Percentiles rank a stretch among this genome's conserved stretches.
Conservation (phyloP, 1,284 basidiomycete species). For the Bjerkandera adusta region DNA sequence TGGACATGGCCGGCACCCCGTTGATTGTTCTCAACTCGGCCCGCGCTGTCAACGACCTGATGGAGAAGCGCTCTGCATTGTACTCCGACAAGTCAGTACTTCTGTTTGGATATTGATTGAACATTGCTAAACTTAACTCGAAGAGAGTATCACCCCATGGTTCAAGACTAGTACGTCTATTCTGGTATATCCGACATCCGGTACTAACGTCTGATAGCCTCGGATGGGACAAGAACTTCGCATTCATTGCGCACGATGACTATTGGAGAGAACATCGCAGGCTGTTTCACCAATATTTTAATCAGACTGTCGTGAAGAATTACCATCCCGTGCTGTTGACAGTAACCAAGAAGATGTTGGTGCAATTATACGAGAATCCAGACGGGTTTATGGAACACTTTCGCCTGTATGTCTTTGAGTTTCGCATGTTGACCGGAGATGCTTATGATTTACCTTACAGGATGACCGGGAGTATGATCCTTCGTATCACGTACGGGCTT, state of each 20-base stretch:
- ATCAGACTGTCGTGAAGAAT: constrained; percentile 32
- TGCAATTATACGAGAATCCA: neutral
- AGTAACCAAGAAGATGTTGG: neutral
- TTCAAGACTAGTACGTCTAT: too few relatives aligned
- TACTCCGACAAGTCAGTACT: constrained; percentile 5
- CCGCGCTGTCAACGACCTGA: neutral
- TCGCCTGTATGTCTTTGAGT: too few relatives aligned
- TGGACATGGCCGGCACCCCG: neutral
- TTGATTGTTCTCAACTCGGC: neutral
- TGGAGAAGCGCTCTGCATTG: constrained; percentile 5
- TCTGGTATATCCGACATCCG: too few relatives aligned
- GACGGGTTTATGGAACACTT: neutral
- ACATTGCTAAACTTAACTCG: too few relatives aligned
- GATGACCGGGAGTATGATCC: constrained; percentile 17
- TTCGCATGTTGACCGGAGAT: too few relatives aligned
- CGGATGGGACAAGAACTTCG: constrained; percentile 53
- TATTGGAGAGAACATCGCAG: constrained; percentile 47
- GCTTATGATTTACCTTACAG: too few relatives aligned
- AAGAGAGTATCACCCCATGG: too few relatives aligned
- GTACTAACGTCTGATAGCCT: constrained; percentile 32
- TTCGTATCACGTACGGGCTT: constrained; percentile 14
- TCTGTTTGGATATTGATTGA: too few relatives aligned
- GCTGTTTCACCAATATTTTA: constrained; percentile 44
- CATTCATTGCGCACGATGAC: constrained; percentile 52
- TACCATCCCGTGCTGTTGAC: constrained; percentile 29